Evolutionary conservation across 139 green algal genomes (phyloP).

Genomic region (Coelastrella sp.): DNA sequence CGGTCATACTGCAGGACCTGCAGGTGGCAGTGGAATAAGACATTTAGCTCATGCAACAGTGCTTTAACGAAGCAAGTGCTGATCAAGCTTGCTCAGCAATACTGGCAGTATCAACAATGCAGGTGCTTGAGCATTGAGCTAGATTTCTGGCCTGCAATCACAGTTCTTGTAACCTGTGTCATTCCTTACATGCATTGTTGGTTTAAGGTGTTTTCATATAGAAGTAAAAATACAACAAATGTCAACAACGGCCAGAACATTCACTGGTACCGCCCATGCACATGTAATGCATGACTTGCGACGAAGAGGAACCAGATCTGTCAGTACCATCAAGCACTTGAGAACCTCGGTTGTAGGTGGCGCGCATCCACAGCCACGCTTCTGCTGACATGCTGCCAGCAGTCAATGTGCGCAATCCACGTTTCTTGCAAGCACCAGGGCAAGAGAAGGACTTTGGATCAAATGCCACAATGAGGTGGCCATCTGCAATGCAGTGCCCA

Average conservation of each 20-base stretch:
- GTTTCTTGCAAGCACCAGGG: not conserved
- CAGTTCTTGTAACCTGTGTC: not conserved
- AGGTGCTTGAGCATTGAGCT: not conserved
- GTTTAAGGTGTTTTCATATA: not conserved
- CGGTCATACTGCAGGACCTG: slow-evolving; percentile 50
- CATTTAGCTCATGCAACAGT: too few species aligned
- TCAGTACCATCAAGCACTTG: too few species aligned
- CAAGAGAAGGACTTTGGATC: not conserved
- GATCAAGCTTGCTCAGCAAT: not conserved
- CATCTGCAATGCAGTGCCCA: not conserved
- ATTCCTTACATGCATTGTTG: not conserved
- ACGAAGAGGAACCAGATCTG: too few species aligned
- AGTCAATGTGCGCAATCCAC: not conserved
- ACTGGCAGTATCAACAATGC: not conserved
- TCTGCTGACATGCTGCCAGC: too few species aligned
- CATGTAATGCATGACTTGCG: too few species aligned
- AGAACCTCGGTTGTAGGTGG: too few species aligned
- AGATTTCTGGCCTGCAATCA: not conserved
- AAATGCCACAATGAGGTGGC: not conserved
- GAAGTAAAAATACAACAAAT: too few species aligned
- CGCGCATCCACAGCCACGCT: too few species aligned
- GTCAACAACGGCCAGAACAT: too few species aligned
- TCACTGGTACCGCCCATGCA: too few species aligned
- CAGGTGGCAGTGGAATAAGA: not conserved
- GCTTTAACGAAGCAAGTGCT: too few species aligned